These are phyloP conservation scores for Kwoniella newhampshirensis DNA, from an alignment of 768 basidiomycete species.

Conservation along the genomic window DNA sequence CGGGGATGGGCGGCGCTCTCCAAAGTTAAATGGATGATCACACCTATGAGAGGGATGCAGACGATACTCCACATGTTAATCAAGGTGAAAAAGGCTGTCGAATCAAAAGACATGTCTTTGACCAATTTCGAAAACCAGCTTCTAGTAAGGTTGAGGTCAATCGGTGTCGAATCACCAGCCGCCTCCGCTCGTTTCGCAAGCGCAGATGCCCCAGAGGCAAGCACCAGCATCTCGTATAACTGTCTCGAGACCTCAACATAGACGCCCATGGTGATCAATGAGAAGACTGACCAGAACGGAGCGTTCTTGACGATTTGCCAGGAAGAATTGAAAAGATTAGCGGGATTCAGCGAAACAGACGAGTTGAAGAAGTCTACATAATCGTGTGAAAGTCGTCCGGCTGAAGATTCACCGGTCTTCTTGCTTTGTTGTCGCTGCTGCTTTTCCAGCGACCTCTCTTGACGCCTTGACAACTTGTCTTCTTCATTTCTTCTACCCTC, in stretches of 20 bases:
- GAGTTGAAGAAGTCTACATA: background rate
- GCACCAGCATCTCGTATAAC: slow-evolving; percentile 5
- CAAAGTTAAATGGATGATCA: slow-evolving; percentile 7
- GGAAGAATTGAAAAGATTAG: background rate
- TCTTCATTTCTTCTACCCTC: background rate
- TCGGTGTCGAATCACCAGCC: background rate
- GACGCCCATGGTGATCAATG: background rate
- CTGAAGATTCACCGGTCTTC: too few relatives aligned
- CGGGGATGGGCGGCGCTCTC: slow-evolving; percentile 2
- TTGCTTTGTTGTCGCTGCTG: background rate
- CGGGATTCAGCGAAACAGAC: background rate
- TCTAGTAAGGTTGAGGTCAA: slow-evolving; percentile 12
- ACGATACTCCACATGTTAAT: slow-evolving; percentile 19
- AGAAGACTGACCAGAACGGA: slow-evolving; percentile 11
- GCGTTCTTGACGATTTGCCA: slow-evolving; percentile 12
- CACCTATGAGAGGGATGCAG: slow-evolving; percentile 8
- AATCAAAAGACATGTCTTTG: slow-evolving; percentile 1
- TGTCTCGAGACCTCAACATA: slow-evolving; percentile 17
- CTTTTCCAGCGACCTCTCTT: background rate
- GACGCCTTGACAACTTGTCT: background rate
- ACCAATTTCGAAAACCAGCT: slow-evolving; percentile 9
- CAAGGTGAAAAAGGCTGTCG: slow-evolving; percentile 10
- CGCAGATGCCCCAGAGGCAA: slow-evolving; percentile 7
- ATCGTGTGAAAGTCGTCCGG: background rate
- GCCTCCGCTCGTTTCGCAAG: slow-evolving; percentile 7